Evolutionary conservation across 2,329 filamentous ascomycete species (phyloP).

Genomic region (Rhinocladiella similis): DNA sequence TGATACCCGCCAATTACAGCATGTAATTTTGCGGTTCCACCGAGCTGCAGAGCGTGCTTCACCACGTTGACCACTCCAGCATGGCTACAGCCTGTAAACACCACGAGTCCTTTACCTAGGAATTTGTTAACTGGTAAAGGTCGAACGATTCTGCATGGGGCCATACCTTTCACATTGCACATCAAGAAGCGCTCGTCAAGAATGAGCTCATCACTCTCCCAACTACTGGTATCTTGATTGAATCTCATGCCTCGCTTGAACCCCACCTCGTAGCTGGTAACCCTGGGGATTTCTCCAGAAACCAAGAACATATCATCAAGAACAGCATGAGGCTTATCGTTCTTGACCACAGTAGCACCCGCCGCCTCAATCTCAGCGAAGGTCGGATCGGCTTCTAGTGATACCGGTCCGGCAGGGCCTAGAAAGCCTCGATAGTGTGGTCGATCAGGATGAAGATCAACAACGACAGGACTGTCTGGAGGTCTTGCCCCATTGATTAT

Average conservation of each 20-base stretch:
- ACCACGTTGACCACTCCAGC: slow-evolving; percentile 56
- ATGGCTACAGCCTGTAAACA: slow-evolving; percentile 59
- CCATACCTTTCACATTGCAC: slow-evolving; percentile 52
- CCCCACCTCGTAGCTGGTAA: slow-evolving; percentile 52
- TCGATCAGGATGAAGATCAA: slow-evolving; percentile 55
- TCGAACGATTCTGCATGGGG: background rate
- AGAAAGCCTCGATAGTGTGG: slow-evolving; percentile 53
- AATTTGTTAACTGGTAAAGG: background rate
- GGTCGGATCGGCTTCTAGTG: slow-evolving; percentile 54
- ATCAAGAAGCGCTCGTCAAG: slow-evolving; percentile 55
- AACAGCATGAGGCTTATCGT: slow-evolving; percentile 44
- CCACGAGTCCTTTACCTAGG: slow-evolving; percentile 52
- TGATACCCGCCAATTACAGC: slow-evolving; percentile 57
- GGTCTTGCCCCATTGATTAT: slow-evolving; percentile 48
- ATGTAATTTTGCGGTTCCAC: slow-evolving; percentile 41
- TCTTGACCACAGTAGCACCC: slow-evolving; percentile 43
- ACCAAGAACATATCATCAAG: slow-evolving; percentile 54
- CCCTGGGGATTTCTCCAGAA: slow-evolving; percentile 55
- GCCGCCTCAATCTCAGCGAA: slow-evolving; percentile 49
- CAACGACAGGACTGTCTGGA: slow-evolving; percentile 35
- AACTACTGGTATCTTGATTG: slow-evolving; percentile 39
- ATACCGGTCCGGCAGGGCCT: slow-evolving; percentile 44
- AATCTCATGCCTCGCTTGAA: slow-evolving; percentile 48
- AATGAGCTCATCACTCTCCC: slow-evolving; percentile 53
- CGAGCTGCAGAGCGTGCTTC: slow-evolving; percentile 46